Evolutionary conservation across 2,329 filamentous ascomycete genomes (phyloP).

Genomic region (Bipolaris sorokiniana): DNA sequence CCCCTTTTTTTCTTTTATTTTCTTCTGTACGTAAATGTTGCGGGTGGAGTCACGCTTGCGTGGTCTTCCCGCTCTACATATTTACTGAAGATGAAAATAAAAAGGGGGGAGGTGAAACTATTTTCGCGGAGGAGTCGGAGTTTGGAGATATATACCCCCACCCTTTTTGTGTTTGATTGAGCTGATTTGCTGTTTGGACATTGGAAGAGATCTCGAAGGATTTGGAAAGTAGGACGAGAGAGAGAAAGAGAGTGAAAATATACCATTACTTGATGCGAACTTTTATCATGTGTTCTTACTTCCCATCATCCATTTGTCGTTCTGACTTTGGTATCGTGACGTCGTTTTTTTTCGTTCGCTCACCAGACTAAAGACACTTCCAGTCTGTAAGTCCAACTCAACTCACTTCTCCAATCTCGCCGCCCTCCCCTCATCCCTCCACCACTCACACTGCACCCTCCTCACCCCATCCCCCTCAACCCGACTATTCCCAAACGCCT

Average conservation of each 20-base stretch:
- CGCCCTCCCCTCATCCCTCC: slow-evolving; percentile 28
- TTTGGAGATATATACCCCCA: slow-evolving; percentile 48
- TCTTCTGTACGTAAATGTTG: neutral
- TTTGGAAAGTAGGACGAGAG: neutral
- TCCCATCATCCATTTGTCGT: no score
- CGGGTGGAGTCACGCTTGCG: no score
- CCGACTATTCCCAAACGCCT: slow-evolving; percentile 33
- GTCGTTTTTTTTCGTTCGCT: neutral
- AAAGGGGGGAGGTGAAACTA: neutral
- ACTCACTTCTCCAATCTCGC: slow-evolving; percentile 33
- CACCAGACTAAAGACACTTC: no score
- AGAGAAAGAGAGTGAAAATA: neutral
- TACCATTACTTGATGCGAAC: neutral
- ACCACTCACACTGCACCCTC: slow-evolving; percentile 38
- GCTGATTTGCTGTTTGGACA: neutral
- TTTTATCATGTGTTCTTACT: no score
- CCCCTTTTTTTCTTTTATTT: neutral
- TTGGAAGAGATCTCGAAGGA: neutral
- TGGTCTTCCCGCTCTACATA: no score
- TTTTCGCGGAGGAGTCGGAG: slow-evolving; percentile 46
- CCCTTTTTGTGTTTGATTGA: slow-evolving; percentile 16
- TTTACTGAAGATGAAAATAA: neutral
- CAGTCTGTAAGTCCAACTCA: no score
- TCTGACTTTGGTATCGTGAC: no score
- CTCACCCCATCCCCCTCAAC: slow-evolving; percentile 35